Conservation (phyloP, 2,329 filamentous ascomycete species). For the Curvularia verruculosa region DNA sequence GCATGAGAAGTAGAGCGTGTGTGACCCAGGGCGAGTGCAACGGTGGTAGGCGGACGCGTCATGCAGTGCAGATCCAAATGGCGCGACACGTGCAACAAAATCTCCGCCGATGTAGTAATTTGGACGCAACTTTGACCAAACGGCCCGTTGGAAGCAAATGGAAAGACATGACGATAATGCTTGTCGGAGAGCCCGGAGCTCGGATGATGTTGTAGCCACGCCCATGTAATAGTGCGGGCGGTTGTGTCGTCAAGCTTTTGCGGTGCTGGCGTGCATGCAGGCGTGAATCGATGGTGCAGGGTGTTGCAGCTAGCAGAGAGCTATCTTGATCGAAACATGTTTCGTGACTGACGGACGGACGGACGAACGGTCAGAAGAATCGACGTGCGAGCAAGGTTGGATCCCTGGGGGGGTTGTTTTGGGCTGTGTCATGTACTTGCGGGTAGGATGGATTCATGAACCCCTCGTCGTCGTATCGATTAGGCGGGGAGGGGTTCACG, state of each 20-base stretch:
- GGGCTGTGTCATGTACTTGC: neutral
- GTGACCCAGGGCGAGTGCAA: neutral
- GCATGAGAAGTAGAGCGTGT: neutral
- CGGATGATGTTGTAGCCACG: constrained; percentile 5
- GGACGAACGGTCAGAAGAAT: neutral
- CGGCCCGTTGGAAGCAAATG: neutral
- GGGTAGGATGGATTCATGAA: neutral
- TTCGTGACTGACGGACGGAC: constrained; percentile 2
- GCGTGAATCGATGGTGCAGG: neutral
- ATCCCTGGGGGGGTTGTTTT: neutral
- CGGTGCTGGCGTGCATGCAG: neutral
- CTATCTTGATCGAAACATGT: constrained; percentile 16
- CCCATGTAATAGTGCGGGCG: constrained; percentile 2
- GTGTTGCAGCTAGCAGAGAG: neutral
- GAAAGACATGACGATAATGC: neutral
- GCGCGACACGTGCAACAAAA: neutral
- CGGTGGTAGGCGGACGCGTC: constrained; percentile 8
- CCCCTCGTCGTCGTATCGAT: neutral
- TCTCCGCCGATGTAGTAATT: neutral
- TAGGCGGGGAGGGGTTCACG: constrained; percentile 2
- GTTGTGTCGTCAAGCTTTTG: neutral
- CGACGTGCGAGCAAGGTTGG: neutral
- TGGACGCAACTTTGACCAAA: neutral
- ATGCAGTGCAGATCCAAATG: constrained; percentile 1
- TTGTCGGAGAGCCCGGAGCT: neutral